These are phyloP conservation scores for Aspergillus nanangensis DNA, from an alignment of 495 filamentous ascomycete genomes.

Conservation along the genomic window DNA sequence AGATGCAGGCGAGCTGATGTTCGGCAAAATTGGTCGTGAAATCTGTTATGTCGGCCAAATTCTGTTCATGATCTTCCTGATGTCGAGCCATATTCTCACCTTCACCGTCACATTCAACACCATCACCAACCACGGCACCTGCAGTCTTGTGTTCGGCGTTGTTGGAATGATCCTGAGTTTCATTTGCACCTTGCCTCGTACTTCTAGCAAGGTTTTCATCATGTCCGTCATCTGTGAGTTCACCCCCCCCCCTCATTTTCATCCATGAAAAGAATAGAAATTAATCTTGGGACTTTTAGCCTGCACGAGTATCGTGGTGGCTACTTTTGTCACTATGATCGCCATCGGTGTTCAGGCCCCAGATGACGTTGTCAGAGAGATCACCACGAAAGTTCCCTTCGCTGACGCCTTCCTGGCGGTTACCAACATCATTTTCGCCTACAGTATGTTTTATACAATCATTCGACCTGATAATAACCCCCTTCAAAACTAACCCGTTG, in stretches of 20 bases:
- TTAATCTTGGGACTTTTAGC: no score
- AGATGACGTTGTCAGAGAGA: slow-evolving; percentile 14
- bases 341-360: slow-evolving; percentile 45
- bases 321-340: slow-evolving; percentile 69
- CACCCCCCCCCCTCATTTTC: neutral
- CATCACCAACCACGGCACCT: slow-evolving; percentile 58
- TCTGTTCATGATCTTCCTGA: slow-evolving; percentile 66
- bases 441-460: no score
- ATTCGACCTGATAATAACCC: neutral
- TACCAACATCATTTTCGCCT: slow-evolving; percentile 39
- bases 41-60: slow-evolving; percentile 57
- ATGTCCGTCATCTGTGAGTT: slow-evolving; percentile 54
- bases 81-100: slow-evolving; percentile 68
- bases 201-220: slow-evolving; percentile 52
- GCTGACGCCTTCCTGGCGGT: slow-evolving; percentile 26
- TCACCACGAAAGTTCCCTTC: slow-evolving; percentile 17
- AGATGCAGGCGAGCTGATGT: slow-evolving; percentile 63
- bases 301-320: slow-evolving; percentile 59
- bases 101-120: slow-evolving; percentile 61
- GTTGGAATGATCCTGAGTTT: slow-evolving; percentile 61
- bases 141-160: slow-evolving; percentile 63
- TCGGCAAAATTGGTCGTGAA: slow-evolving; percentile 60
- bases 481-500: slow-evolving; percentile 3
- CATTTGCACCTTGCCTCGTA: slow-evolving; percentile 59
- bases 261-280: no score